Conservation (phyloP, 805 yeast genomes). For the Pichia californica region DNA sequence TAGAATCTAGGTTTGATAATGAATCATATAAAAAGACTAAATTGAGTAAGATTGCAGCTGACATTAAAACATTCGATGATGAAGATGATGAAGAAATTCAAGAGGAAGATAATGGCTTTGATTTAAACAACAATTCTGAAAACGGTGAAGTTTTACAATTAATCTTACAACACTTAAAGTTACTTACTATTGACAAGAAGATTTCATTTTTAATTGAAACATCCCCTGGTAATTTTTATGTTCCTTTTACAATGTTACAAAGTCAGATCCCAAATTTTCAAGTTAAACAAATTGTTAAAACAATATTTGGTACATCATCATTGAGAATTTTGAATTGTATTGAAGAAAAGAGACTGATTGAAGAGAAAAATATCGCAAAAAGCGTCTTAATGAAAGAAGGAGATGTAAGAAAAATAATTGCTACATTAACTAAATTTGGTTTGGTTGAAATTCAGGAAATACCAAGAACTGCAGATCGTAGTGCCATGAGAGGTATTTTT, state of each 20-base stretch:
- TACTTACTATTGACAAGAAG: constrained; percentile 46
- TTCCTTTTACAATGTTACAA: constrained; percentile 53
- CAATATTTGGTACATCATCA: constrained; percentile 59
- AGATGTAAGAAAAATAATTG: constrained; percentile 65
- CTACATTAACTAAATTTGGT: constrained; percentile 60
- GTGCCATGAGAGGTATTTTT: constrained; percentile 82
- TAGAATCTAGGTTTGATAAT: too few species aligned
- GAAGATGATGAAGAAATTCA: constrained; percentile 20
- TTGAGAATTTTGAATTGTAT: constrained; percentile 74
- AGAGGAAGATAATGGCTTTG: constrained; percentile 18
- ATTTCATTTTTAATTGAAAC: constrained; percentile 57
- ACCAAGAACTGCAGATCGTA: constrained; percentile 85
- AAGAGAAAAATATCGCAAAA: constrained; percentile 77
- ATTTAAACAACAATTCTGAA: constrained; percentile 3
- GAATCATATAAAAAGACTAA: constrained; percentile 11
- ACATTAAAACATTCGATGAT: constrained; percentile 20
- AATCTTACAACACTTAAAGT: constrained; percentile 53
- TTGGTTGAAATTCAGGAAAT: constrained; percentile 87
- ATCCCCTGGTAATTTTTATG: constrained; percentile 49
- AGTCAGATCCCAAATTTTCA: constrained; percentile 41
- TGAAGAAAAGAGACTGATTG: constrained; percentile 60
- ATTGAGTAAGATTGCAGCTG: constrained; percentile 4
- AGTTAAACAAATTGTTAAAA: constrained; percentile 51
- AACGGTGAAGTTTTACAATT: constrained; percentile 21
- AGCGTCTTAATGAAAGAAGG: constrained; percentile 71